Percentiles rank a stretch among this genome's conserved stretches.
Evolutionary conservation across 1,284 basidiomycete species (phyloP).

Genomic region (Athelia psychrophila): DNA sequence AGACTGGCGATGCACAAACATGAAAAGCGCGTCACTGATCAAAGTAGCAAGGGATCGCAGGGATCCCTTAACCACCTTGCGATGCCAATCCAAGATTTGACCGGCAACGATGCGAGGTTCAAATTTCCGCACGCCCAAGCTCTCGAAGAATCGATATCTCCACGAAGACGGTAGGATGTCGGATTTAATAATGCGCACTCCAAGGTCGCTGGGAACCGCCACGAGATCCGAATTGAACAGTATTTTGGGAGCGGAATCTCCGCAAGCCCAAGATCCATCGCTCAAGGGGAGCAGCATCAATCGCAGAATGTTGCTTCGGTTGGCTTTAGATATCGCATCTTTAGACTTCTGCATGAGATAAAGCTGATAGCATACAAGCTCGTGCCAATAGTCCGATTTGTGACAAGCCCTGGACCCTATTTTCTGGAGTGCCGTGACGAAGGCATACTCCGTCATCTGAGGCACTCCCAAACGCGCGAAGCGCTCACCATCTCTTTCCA

Average conservation of each 20-base stretch:
- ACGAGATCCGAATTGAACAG: background rate
- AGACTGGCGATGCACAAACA: constrained; percentile 10
- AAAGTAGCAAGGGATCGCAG: background rate
- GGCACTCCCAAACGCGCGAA: background rate
- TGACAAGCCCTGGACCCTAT: background rate
- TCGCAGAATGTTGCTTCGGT: too few species aligned
- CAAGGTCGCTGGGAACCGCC: constrained; percentile 10
- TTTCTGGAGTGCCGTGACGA: background rate
- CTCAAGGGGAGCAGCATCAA: background rate
- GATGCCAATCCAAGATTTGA: background rate
- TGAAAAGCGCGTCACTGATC: constrained; percentile 11
- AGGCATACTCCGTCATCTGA: too few species aligned
- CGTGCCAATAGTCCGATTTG: background rate
- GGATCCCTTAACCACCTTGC: too few species aligned
- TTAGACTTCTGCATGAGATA: background rate
- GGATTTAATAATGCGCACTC: constrained; percentile 6
- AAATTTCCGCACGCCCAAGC: constrained; percentile 3
- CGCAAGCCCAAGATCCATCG: constrained; percentile 1
- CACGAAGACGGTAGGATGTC: constrained; percentile 5
- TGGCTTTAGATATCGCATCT: too few species aligned
- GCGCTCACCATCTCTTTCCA: background rate
- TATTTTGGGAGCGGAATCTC: background rate
- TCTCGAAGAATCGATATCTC: constrained; percentile 9
- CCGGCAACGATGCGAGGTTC: background rate
- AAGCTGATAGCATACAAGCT: background rate